Evolutionary conservation across 176 grass and related monocot species (phyloP), one percentile per base, ranked within the genome.

Genomic region (Thalia dealbata): DNA sequence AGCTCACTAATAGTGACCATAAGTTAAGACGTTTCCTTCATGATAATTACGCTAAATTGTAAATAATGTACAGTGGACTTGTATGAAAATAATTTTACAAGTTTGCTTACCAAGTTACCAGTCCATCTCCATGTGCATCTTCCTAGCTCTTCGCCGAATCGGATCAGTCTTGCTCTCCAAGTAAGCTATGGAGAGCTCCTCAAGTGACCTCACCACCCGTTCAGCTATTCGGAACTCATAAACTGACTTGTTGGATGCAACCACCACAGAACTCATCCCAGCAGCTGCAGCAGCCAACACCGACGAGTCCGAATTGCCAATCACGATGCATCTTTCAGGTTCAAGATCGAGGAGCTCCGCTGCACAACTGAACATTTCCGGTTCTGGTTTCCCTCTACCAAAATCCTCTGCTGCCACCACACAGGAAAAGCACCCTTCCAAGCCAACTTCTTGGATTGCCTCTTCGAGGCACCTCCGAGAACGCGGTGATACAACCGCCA

Each of bases 151-250:
- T 72, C 25, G 28, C 52, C 86, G 81, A 81, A 86, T 75, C 70
- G 61, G 52, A 46, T 91, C 71, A 1, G 86, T 88, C 67, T 35
- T 41, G 42, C 62, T 69, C 65, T 83, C 73, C 70, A 96, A 69
- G 65, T 89, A 85, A 78, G 52, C 69, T 72, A 91, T 30, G 26
- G 88, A 89, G n/a, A 96, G 83, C 63, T 96, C 70, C 81, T 96
- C 81, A 63, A 96, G 85, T 80, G 81, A 91, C 83, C 86, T 91
- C 54, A 96, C 88, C 76, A 88, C 88, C 82, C 88, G 83, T 63
- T 84, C 82, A 72, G 88, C 92, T 50, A 81, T 52, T 42, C 76
- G 76, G 50, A 96, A 88, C 66, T 96, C 83, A 83, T 89, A 91
- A 48, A 85, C 76, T 19, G 81, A 81, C 70, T 73, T 38, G 7